A percentile compares a stretch with the other conserved stretches of the same genome.
These are phyloP conservation scores for Tylopilus felleus DNA, from an alignment of 768 basidiomycete species.

Conservation along the genomic window DNA sequence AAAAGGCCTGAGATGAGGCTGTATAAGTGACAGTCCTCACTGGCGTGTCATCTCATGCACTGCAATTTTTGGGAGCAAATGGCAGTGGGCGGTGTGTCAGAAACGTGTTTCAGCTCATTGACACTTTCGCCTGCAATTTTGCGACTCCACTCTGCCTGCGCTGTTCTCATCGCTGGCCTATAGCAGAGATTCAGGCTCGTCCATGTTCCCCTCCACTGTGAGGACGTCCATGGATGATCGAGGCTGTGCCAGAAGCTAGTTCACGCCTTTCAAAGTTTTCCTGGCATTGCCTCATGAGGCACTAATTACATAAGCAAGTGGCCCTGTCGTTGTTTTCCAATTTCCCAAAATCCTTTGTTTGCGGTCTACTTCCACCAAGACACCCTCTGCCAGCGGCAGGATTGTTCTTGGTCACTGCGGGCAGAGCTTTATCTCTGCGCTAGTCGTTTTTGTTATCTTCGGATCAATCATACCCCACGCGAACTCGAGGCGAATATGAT, in stretches of 20 bases:
- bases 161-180: too few species aligned
- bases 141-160: too few species aligned
- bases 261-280: not conserved
- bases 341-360: not conserved
- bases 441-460: not conserved
- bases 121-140: too few species aligned
- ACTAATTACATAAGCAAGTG: not conserved
- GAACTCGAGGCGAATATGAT: slow-evolving; percentile 17
- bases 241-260: too few species aligned
- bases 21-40: too few species aligned
- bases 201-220: too few species aligned
- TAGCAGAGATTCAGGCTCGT: too few species aligned
- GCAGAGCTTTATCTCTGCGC: slow-evolving; percentile 8
- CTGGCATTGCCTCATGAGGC: not conserved
- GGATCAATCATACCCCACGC: not conserved
- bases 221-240: too few species aligned
- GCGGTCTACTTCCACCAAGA: not conserved
- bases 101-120: too few species aligned
- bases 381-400: slow-evolving; percentile 1
- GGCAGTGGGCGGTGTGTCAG: too few species aligned
- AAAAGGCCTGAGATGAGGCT: too few species aligned
- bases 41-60: not conserved
- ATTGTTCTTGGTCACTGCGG: slow-evolving; percentile 5
- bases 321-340: not conserved
- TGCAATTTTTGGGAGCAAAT: not conserved